Percentiles rank a stretch among this genome's conserved stretches.
phyloP scores from a whole-genome alignment of 208 protist species.

The Acanthamoeba royreba region DNA sequence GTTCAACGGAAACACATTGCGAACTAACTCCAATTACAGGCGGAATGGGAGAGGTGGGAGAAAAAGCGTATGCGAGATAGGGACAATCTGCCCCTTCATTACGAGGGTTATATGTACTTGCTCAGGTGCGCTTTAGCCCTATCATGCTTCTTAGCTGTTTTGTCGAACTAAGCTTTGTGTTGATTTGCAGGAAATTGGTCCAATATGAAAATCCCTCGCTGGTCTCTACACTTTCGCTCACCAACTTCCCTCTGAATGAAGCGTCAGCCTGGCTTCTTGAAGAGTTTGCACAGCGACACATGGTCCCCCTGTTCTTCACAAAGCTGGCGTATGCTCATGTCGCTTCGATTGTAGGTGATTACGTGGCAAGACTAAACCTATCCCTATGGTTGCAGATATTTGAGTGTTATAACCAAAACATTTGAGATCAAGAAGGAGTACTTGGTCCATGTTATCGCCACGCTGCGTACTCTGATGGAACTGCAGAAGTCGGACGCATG shows the following conservation, averaged over 20 bases:
- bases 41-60: not conserved
- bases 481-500: not conserved
- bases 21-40: not conserved
- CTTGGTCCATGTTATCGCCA: not conserved
- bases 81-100: not conserved
- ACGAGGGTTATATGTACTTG: not conserved
- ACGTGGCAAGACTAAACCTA: no score
- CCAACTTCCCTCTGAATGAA: not conserved
- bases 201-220: not conserved
- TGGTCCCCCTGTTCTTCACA: not conserved
- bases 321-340: slow-evolving; percentile 5
- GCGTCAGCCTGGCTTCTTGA: not conserved
- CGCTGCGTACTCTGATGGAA: not conserved
- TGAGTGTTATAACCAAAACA: not conserved
- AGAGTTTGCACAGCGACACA: not conserved
- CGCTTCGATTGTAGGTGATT: no score
- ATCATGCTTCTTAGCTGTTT: not conserved
- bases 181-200: not conserved
- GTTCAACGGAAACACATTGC: not conserved
- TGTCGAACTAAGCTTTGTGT: not conserved
- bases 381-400: not conserved
- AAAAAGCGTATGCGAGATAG: not conserved
- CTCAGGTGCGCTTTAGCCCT: no score
- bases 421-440: not conserved
- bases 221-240: not conserved